Conservation (phyloP, 495 filamentous ascomycete genomes). For the Tricharina praecox region DNA sequence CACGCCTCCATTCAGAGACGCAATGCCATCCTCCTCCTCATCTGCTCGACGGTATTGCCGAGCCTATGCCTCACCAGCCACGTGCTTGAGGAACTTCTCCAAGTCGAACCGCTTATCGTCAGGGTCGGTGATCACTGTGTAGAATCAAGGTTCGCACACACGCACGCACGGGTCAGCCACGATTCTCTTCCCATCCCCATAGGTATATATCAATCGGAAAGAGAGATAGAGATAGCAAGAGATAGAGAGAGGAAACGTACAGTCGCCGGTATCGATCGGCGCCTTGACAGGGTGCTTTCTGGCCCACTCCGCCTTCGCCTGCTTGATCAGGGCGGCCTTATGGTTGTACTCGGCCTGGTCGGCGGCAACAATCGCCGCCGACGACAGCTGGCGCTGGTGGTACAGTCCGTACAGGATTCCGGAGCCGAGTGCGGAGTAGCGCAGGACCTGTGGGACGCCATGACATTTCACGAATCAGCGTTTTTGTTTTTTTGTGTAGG, state of each 20-base stretch:
- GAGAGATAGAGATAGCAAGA: too few species aligned
- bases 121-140: slow-evolving; percentile 64
- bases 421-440: slow-evolving; percentile 73
- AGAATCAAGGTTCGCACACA: too few species aligned
- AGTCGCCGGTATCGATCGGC: background rate
- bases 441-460: slow-evolving; percentile 60
- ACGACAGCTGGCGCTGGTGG: slow-evolving; percentile 62
- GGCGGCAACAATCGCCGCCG: slow-evolving; percentile 45
- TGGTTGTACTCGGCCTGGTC: slow-evolving; percentile 66
- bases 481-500: too few species aligned
- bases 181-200: background rate
- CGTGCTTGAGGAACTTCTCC: slow-evolving; percentile 30
- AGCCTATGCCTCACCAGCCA: slow-evolving; percentile 3
- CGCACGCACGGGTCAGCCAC: too few species aligned
- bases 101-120: slow-evolving; percentile 77
- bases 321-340: slow-evolving; percentile 68
- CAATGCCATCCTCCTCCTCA: background rate
- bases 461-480: background rate
- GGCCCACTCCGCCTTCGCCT: slow-evolving; percentile 79
- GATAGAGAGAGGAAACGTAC: slow-evolving; percentile 4
- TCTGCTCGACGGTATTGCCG: background rate
- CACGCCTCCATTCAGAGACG: too few species aligned
- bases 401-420: slow-evolving; percentile 85
- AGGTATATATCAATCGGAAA: too few species aligned
- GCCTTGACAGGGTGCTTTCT: slow-evolving; percentile 42